Evolutionary conservation across 2,329 filamentous ascomycete genomes (phyloP), one percentile per base, ranked within the genome.

Genomic region (Exophiala dermatitidis): DNA sequence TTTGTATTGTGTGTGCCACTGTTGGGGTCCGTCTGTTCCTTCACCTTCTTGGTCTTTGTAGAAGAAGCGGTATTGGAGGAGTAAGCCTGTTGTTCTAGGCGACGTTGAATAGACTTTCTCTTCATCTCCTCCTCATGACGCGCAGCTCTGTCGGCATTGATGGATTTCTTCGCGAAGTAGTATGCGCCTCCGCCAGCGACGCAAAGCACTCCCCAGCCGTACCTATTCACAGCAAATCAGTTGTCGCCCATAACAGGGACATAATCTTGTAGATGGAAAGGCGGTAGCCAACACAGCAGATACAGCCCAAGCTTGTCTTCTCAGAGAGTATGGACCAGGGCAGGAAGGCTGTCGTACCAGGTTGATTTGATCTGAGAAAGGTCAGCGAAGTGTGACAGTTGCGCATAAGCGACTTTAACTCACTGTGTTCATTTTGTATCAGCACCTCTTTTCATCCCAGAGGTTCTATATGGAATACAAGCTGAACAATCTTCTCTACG

Each of bases 121-220:
- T 79, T 84, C 73, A 85, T 84, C 63, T 81, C 79, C 57, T 86
- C 83, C 63, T 86, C 80, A 61, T 86, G 81, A 65, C 88, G 82
- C 56, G 81, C 75, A 57, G 81, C 78, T 60, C 91, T 87, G 71
- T 96, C 90, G 63, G 87, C 87, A 68, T 96, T 95, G 79, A 98
- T 95, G 70, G 84, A 85, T 67, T 82, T 80, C 78, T 98, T 98
- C 60, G 93, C 93, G 69, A 96, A 95, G 76, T 88, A 90, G 77
- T 97, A 98, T 65, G 91, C 90, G 59, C 85, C 88, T 61, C 83
- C 93, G 67, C 91, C 93, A 62, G 90, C 90, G 64, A 86, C 77
- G 68, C 90, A 93, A 50, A 97, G 80, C 46, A 89, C 80, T 63
- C 88, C 90, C 93, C 89, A 96, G 67, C 93, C 93, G 66, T 91